A percentile compares a stretch with the other conserved stretches of the same genome.
These are phyloP conservation scores for Diaporthe citri DNA, from an alignment of 2,329 filamentous ascomycete species.

Conservation along the genomic window DNA sequence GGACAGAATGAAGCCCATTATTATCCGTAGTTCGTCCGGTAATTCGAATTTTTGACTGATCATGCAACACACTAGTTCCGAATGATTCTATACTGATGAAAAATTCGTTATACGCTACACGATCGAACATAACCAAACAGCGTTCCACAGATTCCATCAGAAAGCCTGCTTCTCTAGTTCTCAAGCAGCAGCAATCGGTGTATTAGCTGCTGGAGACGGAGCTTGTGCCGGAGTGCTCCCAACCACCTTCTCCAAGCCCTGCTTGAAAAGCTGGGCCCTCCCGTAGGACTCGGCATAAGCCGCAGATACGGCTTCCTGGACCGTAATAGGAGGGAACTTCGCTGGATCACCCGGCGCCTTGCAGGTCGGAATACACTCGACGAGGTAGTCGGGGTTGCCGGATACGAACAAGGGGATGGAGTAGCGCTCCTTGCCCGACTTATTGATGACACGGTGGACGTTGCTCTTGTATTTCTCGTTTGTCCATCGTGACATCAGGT, in stretches of 20 bases:
- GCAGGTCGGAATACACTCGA: conserved; percentile 51
- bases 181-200: conserved; percentile 21
- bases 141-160: too few relatives aligned
- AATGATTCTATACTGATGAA: not conserved
- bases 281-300: conserved; percentile 52
- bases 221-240: not conserved
- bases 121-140: not conserved
- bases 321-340: conserved; percentile 50
- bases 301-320: conserved; percentile 49
- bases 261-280: conserved; percentile 48
- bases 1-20: not conserved
- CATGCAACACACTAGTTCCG: too few relatives aligned
- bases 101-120: not conserved
- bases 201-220: not conserved
- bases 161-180: not conserved
- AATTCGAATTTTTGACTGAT: not conserved
- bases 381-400: conserved; percentile 59
- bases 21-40: not conserved
- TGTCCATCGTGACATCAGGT: conserved; percentile 63
- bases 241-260: conserved; percentile 44
- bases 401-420: conserved; percentile 66
- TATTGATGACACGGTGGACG: conserved; percentile 67
- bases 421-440: conserved; percentile 61
- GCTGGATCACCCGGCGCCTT: conserved; percentile 42
- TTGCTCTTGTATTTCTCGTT: conserved; percentile 66